Percentiles rank a stretch among this genome's conserved stretches.
phyloP scores from a whole-genome alignment of 345 rosid species.

The Erodium maritimum region DNA sequence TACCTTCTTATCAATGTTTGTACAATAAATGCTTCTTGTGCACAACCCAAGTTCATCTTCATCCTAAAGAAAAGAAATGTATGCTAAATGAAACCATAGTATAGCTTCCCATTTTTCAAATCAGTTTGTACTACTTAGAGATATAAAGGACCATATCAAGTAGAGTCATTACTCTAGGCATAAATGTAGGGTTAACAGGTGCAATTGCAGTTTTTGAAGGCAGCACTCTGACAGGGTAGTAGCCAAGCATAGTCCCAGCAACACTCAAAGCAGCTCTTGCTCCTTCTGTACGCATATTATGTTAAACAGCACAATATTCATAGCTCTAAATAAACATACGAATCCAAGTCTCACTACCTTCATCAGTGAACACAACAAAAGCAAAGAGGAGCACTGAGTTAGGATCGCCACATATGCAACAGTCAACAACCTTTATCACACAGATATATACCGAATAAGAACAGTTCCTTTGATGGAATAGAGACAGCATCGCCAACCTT shows the following conservation, averaged over 20 bases:
- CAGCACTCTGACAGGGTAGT: slow-evolving; percentile 84
- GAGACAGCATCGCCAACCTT: too few species aligned
- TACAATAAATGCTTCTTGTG: slow-evolving; percentile 82
- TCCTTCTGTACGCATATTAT: slow-evolving; percentile 49
- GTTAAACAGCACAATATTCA: slow-evolving; percentile 5
- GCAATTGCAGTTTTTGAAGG: slow-evolving; percentile 99
- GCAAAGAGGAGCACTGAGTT: slow-evolving; percentile 92
- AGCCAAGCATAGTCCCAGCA: slow-evolving; percentile 84
- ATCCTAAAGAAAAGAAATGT: slow-evolving; percentile 31
- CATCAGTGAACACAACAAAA: slow-evolving; percentile 81
- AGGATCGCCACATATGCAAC: slow-evolving; percentile 92
- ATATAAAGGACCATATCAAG: background rate
- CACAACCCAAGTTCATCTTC: slow-evolving; percentile 98
- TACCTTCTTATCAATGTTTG: slow-evolving; percentile 96
- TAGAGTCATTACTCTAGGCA: slow-evolving; percentile 63
- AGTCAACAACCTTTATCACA: slow-evolving; percentile 54
- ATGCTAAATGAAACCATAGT: too few species aligned
- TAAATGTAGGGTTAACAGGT: slow-evolving; percentile 93
- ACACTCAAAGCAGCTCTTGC: slow-evolving; percentile 72
- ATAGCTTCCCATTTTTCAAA: too few species aligned
- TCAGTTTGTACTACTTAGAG: too few species aligned
- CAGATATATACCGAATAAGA: background rate
- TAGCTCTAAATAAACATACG: slow-evolving; percentile 5
- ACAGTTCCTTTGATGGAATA: too few species aligned
- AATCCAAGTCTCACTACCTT: slow-evolving; percentile 46